Base-by-base conservation (phyloP, 1,139 yeast species). In the Hansenula lynferdii region DNA sequence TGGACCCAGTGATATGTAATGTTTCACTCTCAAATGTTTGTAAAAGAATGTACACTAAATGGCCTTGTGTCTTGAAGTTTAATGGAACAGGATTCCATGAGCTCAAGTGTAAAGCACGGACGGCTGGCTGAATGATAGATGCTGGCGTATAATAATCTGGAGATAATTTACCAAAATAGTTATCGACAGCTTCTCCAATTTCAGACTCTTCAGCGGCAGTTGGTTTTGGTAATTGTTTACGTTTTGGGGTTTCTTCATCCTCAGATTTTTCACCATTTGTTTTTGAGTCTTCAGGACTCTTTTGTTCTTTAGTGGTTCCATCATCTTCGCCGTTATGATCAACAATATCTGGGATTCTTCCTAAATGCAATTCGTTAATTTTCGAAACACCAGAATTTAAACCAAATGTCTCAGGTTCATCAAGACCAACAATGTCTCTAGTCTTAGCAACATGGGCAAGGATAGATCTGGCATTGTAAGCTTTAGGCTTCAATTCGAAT, bases 61-160 rank as follows among this genome's bases (percentile, higher is more conserved):
- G 96, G 21, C 97, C 98, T 56, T 72, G 75, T 23, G 72, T 47
- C 56, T 74, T 80, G 47, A 61, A 61, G 22, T 65, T 60, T 34
- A 72, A 67, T n/a, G 95, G 89, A 16, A 83, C 87, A 11, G 95
- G 94, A 47, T 86, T 81, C 94, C 96, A 90, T 42, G 78, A 77
- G n/a, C 96, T 85, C 36, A 87, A 58, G 39, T 70, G 73, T 44
- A 89, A 67, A 11, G 72, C 67, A 35, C 75, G 72, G n/a, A 62
- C 54, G 41, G 64, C 59, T 34, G 70, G 67, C 2, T 60, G 52
- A 19, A 60, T 48, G 22, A 58, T 39, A 31, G 53, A 50, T 10
- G 51, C 39, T 16, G 59, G 58, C 3, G 61, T 51, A 26, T 34
- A 49, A 38, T 51, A 53, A 26, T 47, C 42, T 36, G 51, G 41